phyloP scores from a whole-genome alignment of 2,329 filamentous ascomycete species.

The Epichloe festucae region DNA sequence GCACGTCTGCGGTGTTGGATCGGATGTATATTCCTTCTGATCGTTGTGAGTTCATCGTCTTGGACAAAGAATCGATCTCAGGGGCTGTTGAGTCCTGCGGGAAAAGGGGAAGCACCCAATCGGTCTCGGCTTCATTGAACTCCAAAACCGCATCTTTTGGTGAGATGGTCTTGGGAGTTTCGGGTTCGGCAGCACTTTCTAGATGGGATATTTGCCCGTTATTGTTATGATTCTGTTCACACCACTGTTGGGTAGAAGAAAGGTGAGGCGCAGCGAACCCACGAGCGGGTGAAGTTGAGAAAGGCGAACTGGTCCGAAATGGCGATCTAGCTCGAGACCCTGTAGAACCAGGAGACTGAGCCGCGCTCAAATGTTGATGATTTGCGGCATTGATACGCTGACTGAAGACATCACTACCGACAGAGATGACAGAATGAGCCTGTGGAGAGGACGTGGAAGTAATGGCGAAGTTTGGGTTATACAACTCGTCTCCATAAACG shows the following conservation, averaged over 20 bases:
- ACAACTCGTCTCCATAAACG: conserved; percentile 72
- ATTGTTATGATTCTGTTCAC: conserved; percentile 42
- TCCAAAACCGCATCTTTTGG: conserved; percentile 86
- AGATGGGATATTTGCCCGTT: conserved; percentile 26
- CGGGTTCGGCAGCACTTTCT: conserved; percentile 25
- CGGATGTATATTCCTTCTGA: conserved; percentile 10
- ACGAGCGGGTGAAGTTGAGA: conserved; percentile 30
- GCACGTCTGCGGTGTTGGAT: conserved; percentile 1
- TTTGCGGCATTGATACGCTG: conserved; percentile 71
- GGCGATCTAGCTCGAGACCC: conserved; percentile 60
- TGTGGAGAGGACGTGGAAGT: conserved; percentile 41
- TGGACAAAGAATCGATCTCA: conserved; percentile 26
- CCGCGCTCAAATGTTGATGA: conserved; percentile 53
- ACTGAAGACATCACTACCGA: conserved; percentile 48
- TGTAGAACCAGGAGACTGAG: conserved; percentile 34
- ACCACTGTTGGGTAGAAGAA: conserved; percentile 43
- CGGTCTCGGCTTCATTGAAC: conserved; percentile 63
- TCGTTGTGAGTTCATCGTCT: conserved; percentile 14
- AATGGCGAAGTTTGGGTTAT: conserved; percentile 54
- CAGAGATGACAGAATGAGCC: conserved; percentile 33
- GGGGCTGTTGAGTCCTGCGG: conserved; percentile 42
- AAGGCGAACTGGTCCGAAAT: conserved; percentile 59
- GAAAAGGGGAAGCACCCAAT: conserved; percentile 61
- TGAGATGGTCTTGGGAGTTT: conserved; percentile 73
- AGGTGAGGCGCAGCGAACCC: conserved; percentile 18